Base-by-base conservation (phyloP, 768 basidiomycete genomes). In the Lactarius vividus region DNA sequence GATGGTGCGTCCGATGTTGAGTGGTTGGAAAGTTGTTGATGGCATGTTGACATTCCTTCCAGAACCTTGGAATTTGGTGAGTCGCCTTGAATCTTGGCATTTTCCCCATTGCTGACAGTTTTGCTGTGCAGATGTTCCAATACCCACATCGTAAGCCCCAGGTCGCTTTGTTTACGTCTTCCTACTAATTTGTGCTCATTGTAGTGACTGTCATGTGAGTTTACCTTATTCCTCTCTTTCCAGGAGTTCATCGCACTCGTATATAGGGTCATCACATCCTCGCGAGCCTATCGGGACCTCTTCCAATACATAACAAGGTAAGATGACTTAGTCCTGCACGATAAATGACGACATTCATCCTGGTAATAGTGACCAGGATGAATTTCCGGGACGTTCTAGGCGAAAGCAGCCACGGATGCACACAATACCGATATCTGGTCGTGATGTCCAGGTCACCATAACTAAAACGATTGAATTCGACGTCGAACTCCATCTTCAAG, bases 261-360 rank as follows among this genome's bases (percentile, higher is more conserved):
- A 4, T 33, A 7, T 44, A 69, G 68, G 53, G 66, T 67, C 10
- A 69, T 67, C 42, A 53, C 65, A 15, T 68, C 68, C 1, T 63
- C 68, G 20, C 66, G 66, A 23, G 68, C 61, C 39, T 69, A 67
- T 62, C 68, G 68, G 18, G 64, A 69, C 52, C 57, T 69, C 16
- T 69, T 69, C 31, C 61, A 69, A 35, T 69, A 69, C 20, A 69
- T 69, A 13, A 69, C 64, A 11, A 54, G 42, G 67, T 69, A 67
- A 40, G 49, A 10, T 28, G 16, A 8, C 15, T 18, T n/a, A 16
- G 16, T 7, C 7, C 11, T 59, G 29, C 4, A 8, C 40, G 10
- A 8, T n/a, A 4, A 18, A 3, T 10, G 13, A 31, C 15, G 9
- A 57, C 52, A 4, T 37, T 31, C 28, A 20, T 16, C 28, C n/a